These are phyloP conservation scores for Fusarium musae DNA, from an alignment of 2,329 filamentous ascomycete species.

Conservation along the genomic window DNA sequence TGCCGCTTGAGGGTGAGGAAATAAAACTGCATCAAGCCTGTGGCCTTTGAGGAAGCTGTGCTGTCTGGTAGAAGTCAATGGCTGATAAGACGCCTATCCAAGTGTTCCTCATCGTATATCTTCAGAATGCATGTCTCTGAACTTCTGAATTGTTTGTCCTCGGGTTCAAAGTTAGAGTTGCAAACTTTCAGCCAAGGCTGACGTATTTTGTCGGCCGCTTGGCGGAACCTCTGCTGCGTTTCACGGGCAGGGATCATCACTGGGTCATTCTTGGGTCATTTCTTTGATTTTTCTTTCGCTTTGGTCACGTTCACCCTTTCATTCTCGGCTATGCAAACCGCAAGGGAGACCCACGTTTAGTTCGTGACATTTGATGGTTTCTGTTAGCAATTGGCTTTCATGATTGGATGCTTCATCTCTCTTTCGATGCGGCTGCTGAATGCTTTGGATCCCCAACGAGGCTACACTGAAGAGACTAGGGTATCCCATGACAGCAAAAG, in stretches of 20 bases:
- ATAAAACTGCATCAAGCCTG: slow-evolving; percentile 9
- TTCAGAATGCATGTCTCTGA: neutral
- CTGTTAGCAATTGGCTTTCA: slow-evolving; percentile 33
- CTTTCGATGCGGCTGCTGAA: slow-evolving; percentile 1
- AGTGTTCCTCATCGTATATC: neutral
- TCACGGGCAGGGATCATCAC: slow-evolving; percentile 5
- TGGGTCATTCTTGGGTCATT: slow-evolving; percentile 34
- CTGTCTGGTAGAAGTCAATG: neutral
- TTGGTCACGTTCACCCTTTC: slow-evolving; percentile 22
- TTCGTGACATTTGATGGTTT: slow-evolving; percentile 4
- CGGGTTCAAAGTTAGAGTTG: neutral
- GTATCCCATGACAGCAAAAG: slow-evolving; percentile 15
- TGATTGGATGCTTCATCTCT: slow-evolving; percentile 35
- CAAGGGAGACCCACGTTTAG: slow-evolving; percentile 17
- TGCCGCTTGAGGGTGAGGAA: slow-evolving; percentile 15
- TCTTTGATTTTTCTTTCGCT: neutral
- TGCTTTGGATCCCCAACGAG: slow-evolving; percentile 1
- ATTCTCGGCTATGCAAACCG: slow-evolving; percentile 19
- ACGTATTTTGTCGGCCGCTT: slow-evolving; percentile 32
- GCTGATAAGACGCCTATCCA: neutral
- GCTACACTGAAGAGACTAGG: neutral
- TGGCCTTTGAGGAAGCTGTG: neutral
- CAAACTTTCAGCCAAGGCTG: slow-evolving; percentile 8
- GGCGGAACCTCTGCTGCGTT: slow-evolving; percentile 12
- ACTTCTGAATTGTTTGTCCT: neutral